Evolutionary conservation across 495 filamentous ascomycete genomes (phyloP).

Genomic region (Recurvomyces mirabilis): DNA sequence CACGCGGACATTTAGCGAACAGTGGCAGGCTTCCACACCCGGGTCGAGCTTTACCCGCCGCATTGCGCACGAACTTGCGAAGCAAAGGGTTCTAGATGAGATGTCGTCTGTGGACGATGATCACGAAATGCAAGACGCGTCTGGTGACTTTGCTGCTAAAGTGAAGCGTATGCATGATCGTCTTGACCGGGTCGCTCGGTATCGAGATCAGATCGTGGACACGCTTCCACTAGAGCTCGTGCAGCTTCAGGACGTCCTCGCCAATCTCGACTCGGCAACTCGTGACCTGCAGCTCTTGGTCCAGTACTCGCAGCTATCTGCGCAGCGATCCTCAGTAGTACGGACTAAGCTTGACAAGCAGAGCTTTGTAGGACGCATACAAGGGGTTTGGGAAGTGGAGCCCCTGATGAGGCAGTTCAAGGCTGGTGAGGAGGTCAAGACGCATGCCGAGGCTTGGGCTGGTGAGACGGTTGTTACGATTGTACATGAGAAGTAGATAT

Average conservation of each 20-base stretch:
- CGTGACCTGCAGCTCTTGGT: neutral
- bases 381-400: neutral
- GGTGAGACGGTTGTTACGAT: slow-evolving; percentile 1
- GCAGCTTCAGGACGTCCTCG: neutral
- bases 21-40: neutral
- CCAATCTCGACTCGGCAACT: neutral
- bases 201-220: neutral
- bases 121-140: neutral
- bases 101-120: neutral
- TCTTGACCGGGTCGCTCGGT: neutral
- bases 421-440: neutral
- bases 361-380: neutral
- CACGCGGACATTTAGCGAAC: neutral
- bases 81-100: neutral
- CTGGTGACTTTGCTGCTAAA: neutral
- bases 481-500: slow-evolving; percentile 10
- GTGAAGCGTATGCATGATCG: neutral
- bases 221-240: neutral
- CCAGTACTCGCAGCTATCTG: neutral
- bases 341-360: neutral
- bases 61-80: neutral
- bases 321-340: neutral
- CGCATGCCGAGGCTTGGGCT: neutral
- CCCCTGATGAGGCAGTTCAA: neutral
- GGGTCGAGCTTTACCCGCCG: neutral